A percentile compares a stretch with the other conserved stretches of the same genome.
These are phyloP conservation scores for Dryas octopetala DNA, from an alignment of 306 rosid genomes.

Conservation along the genomic window DNA sequence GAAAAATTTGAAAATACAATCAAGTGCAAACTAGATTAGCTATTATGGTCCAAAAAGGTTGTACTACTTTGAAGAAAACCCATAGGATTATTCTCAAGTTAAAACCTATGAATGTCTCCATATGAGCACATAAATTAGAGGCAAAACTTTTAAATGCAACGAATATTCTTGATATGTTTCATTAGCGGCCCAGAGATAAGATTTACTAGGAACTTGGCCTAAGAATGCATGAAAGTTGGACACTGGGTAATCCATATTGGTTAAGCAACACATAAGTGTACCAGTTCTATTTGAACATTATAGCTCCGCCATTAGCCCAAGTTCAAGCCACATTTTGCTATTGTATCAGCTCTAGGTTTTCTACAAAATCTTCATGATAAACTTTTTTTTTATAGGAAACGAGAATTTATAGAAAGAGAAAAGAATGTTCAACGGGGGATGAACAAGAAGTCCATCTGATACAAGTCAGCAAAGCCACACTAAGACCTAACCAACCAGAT, in stretches of 20 bases:
- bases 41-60: background rate
- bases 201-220: conserved; percentile 3
- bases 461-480: background rate
- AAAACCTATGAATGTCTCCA: background rate
- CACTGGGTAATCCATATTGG: background rate
- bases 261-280: background rate
- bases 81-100: background rate
- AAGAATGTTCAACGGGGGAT: background rate
- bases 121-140: background rate
- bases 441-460: background rate
- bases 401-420: background rate
- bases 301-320: too few species aligned
- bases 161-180: background rate
- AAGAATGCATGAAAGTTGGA: background rate
- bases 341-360: background rate
- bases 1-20: background rate
- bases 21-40: too few species aligned
- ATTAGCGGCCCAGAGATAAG: background rate
- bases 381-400: background rate
- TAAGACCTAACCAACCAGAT: background rate
- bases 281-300: background rate
- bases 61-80: background rate
- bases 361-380: background rate
- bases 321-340: background rate
- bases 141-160: background rate